These are phyloP conservation scores for Gracilariopsis chorda DNA, from an alignment of 23 red algal genomes.

Conservation along the genomic window DNA sequence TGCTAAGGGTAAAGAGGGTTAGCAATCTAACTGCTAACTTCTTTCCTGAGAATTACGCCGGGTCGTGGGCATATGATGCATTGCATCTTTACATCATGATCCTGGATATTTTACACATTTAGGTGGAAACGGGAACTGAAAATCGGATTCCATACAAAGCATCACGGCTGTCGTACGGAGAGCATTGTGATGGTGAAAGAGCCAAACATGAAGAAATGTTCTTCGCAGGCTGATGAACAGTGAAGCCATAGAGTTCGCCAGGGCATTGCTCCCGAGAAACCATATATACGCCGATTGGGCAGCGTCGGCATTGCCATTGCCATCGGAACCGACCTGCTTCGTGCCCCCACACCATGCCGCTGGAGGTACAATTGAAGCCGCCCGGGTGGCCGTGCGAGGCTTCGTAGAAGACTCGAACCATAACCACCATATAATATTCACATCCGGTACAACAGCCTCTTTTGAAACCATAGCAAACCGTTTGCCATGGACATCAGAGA, in stretches of 20 bases:
- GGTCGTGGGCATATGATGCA: too few species aligned
- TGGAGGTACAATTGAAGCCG: neutral
- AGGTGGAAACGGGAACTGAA: too few species aligned
- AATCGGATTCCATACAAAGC: too few species aligned
- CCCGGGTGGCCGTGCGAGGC: neutral
- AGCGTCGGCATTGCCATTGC: slow-evolving; percentile 37
- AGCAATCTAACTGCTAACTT: too few species aligned
- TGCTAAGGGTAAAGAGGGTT: too few species aligned
- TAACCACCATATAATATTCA: slow-evolving; percentile 35
- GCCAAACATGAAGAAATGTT: too few species aligned
- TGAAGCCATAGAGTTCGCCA: neutral
- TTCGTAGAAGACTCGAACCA: slow-evolving; percentile 36
- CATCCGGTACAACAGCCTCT: slow-evolving; percentile 51
- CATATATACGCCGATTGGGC: slow-evolving; percentile 55
- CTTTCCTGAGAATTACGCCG: too few species aligned
- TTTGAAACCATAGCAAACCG: slow-evolving; percentile 29
- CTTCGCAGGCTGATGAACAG: too few species aligned
- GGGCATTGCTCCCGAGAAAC: neutral
- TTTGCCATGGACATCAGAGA: slow-evolving; percentile 26
- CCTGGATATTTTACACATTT: too few species aligned
- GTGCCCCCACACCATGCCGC: slow-evolving; percentile 6
- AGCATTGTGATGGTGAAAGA: too few species aligned
- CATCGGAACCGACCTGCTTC: neutral
- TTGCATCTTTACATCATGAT: too few species aligned
- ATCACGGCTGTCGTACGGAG: too few species aligned